Base-by-base conservation (phyloP, 2,329 filamentous ascomycete species). In the Cercospora zeae-maydis region DNA sequence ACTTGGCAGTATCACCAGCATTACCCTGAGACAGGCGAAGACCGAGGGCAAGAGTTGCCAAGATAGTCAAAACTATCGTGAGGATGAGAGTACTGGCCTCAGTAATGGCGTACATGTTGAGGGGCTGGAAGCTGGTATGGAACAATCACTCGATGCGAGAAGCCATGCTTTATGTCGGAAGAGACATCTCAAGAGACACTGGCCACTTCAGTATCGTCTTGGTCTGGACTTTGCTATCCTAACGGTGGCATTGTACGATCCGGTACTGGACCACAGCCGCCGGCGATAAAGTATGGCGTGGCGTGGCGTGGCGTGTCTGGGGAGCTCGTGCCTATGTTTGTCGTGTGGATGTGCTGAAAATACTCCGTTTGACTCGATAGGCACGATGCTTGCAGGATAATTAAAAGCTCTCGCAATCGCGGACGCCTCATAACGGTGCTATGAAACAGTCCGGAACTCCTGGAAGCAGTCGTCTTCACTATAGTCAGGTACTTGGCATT, bases 71-170 rank as follows among this genome's bases (percentile, higher is more conserved):
- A n/a, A 59, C 33, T 19, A 59, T 24, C 10, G 63, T 65, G 4
- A 65, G 59, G 5, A 49, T 27, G 27, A 65, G 54, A 30, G 59
- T 56, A 56, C 59, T 65, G 51, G 39, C 55, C 11, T 62, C 51
- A 24, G 33, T 62, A 42, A 65, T 65, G 51, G 57, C 42, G 34
- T 59, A 62, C 63, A 65, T 65, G 37, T 16, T 59, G 53, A 55
- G 55, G 14, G 34, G 24, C 13, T 30, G n/a, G 30, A 27, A 49
- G 42, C 42, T 27, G 42, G 24, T 14, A 14, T 49, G 21, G 42
- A 19, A 10, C 9, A n/a, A 5, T 14, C 42, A 16, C 14, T 34
- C 6, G 30, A 34, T 14, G 30, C 42, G 42, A 24, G n/a, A 2
- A 27, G 42, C 42, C 14, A 7, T 49, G 42, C 42, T 49, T 49